Percentiles rank a stretch among this genome's conserved stretches.
Conservation (phyloP, 768 basidiomycete genomes). For the Xerocomus spinulosus region DNA sequence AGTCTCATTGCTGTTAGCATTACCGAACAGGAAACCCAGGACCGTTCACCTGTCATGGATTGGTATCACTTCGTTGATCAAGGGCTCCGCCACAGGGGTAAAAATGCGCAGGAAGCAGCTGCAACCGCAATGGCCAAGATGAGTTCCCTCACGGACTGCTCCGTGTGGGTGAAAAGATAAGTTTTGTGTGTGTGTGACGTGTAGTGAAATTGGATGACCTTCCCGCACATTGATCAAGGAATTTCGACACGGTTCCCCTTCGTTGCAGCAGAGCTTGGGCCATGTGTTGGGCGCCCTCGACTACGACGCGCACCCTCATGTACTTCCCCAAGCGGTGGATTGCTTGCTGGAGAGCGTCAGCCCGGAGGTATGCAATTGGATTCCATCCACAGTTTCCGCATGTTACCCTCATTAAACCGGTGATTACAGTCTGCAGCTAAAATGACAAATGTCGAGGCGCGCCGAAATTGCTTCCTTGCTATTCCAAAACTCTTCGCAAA, state of each 20-base stretch:
- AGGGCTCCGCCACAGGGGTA: constrained; percentile 63
- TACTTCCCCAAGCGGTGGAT: constrained; percentile 47
- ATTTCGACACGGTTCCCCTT: constrained; percentile 45
- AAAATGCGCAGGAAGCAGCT: constrained; percentile 69
- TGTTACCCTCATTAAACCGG: constrained; percentile 17
- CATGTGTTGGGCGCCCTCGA: constrained; percentile 63
- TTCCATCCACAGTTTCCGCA: constrained; percentile 18
- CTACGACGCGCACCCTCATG: constrained; percentile 54
- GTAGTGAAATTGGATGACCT: constrained; percentile 14
- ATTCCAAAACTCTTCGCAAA: constrained; percentile 45
- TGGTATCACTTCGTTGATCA: constrained; percentile 72
- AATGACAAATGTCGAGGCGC: constrained; percentile 51
- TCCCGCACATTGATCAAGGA: constrained; percentile 60
- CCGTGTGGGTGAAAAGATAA: constrained; percentile 65
- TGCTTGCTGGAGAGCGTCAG: constrained; percentile 61
- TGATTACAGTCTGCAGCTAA: constrained; percentile 30
- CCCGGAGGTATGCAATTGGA: constrained; percentile 41
- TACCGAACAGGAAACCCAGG: constrained; percentile 47
- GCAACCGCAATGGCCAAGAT: constrained; percentile 65
- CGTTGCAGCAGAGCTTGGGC: constrained; percentile 70
- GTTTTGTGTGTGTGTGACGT: constrained; percentile 33
- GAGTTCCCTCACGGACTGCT: constrained; percentile 66
- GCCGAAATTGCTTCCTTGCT: constrained; percentile 49
- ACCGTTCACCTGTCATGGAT: constrained; percentile 43
- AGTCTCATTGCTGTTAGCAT: constrained; percentile 61